Base-by-base conservation (phyloP, 1,284 basidiomycete genomes). In the Kwoniella shivajii region DNA sequence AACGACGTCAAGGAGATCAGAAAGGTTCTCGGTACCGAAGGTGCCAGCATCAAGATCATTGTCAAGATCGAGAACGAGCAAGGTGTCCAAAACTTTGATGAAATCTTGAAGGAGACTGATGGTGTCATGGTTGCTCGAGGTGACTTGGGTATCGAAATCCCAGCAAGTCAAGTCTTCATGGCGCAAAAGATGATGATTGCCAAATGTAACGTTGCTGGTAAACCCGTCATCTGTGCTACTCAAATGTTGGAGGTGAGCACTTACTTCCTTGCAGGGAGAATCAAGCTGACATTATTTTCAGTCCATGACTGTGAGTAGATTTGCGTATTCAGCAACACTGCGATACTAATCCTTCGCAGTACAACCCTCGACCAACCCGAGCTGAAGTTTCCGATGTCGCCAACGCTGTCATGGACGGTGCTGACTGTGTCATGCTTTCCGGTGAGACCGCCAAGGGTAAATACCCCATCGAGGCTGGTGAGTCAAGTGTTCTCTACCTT, bases 111-210 rank as follows among this genome's bases (percentile, higher is more conserved):
- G 68, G 94, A 89, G 79, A 85, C 89, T 31, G 93, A 98, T 74
- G 93, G 93, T 82, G 93, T 98, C 72, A 97, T 97, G 94, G 93
- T 98, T 60, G 94, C 94, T 64, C 91, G 94, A 82, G 93, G 94
- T 80, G 94, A 97, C 77, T 84, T 98, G 53, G 94, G 94, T 80
- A 97, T 97, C 70, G 94, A 97, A 81, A 98, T 97, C 68, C 96
- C 96, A 26, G 93, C 94, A 43, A 90, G 88, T 72, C 94, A 97
- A 76, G 94, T 98, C 47, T 97, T 98, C 84, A 83, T 96, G 73
- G 94, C 94, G 22, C 94, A 98, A 79, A 98, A 98, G 83, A 97
- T 97, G 94, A 98, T 98, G 92, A 98, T 97, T 69, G 86, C 93
- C 63, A 97, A 97, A 82, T 96, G 92, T 82, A 96, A 95, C 83